Evolutionary conservation across 148 eudicot species (phyloP), one percentile per base, ranked within the genome.

Genomic region (Rhododendron henanense): DNA sequence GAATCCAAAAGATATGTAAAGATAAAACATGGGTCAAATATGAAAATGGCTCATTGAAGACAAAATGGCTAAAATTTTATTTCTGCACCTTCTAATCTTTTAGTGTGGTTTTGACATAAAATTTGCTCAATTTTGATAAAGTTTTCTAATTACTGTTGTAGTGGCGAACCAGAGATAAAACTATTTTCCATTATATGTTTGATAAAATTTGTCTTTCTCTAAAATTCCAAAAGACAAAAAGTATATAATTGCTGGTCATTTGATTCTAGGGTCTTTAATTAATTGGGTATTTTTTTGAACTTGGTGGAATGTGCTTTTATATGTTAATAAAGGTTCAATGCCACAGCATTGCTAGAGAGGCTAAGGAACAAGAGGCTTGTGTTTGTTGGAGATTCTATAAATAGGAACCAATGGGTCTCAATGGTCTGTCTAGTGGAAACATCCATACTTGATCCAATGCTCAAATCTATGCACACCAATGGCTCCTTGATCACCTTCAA

Each of bases 361-460:
- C 84, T 81, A 11, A 86, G 87, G 31, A 71, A 71, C 4, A 86
- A 81, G 28, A 73, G 79, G 79, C 87, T 85, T 10, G 84, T 85
- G 7, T 85, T 79, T 51, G 87, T 85, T 28, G 87, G 87, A 61
- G 87, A 86, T 55, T 86, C 85, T 4, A 19, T 86, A 5, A 86
- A 86, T 75, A 23, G 87, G 57, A 86, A 86, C 33, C 87, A 86
- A 81, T 86, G 85, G 87, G 80, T 57, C 21, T 86, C 87, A 55
- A 86, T 86, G 87, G 85, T 86, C 44, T 81, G 87, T 65, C 35
- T 86, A 5, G 80, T 86, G 45, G 59, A 86, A 39, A 71, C 87
- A 4, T 9, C 61, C 2, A 74, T 86, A 55, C 61, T 16, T 55
- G 61, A 55, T 15, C 84, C 85, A n/a, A 53, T 19, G 80, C 61